phyloP scores from a whole-genome alignment of 352 stramenopile genomes.

The Saprolegnia diclina region DNA sequence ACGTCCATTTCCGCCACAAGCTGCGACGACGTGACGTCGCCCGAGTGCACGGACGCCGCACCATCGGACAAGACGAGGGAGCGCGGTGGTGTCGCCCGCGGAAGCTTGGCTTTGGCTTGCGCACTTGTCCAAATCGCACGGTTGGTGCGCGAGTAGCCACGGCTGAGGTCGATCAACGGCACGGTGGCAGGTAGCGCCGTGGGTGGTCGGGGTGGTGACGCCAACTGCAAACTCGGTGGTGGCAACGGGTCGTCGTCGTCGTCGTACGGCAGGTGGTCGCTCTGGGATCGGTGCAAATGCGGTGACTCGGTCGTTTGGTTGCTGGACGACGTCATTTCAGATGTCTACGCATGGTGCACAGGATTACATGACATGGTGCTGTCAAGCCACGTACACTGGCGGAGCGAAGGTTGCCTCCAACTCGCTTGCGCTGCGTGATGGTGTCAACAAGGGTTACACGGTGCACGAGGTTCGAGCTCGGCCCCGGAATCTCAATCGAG shows the following conservation, averaged over 20 bases:
- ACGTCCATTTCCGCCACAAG: constrained; percentile 10
- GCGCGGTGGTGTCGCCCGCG: background rate
- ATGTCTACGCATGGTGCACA: too few relatives aligned
- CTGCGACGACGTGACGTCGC: background rate
- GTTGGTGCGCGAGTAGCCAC: constrained; percentile 5
- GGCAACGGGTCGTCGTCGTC: background rate
- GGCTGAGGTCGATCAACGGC: constrained; percentile 1
- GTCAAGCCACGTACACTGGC: too few relatives aligned
- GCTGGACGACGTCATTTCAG: background rate
- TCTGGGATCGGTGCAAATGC: background rate
- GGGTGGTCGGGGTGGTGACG: background rate
- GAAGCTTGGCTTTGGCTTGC: background rate
- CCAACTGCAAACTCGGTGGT: too few relatives aligned
- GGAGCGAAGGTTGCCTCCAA: background rate
- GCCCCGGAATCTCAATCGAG: background rate
- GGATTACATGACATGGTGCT: too few relatives aligned
- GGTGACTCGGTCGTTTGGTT: background rate
- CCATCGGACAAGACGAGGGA: background rate
- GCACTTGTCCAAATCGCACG: constrained; percentile 6
- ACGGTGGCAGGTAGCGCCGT: background rate
- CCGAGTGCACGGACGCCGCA: background rate
- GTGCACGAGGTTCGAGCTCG: background rate
- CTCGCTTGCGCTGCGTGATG: background rate
- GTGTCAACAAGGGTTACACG: background rate
- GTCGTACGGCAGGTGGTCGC: background rate